Base-by-base conservation (phyloP, 306 rosid species). In the Quercus wislizeni region DNA sequence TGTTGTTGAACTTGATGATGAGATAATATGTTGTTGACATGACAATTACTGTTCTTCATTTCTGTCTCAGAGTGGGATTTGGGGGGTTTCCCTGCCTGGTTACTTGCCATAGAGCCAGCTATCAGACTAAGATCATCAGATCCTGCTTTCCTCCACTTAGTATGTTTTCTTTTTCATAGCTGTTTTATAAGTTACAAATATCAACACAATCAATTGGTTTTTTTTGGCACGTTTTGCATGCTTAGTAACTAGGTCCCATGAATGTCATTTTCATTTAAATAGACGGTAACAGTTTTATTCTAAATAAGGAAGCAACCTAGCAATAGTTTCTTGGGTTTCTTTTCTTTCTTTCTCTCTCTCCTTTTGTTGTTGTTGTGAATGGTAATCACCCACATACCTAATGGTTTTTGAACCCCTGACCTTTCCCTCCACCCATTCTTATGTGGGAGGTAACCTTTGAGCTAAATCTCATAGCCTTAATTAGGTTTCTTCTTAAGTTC, bases 71-170 rank as follows among this genome's bases (percentile, higher is more conserved):
- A 92, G 90, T 95, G 99, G 99, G 97, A 95, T 79, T 89, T 91
- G 71, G 99, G 99, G 15, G 99, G 98, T 75, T 91, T 92, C 80
- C 98, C 98, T 76, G 90, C 90, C 79, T 95, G 99, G 98, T 84
- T 95, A 71, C 87, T 85, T 81, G 81, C 90, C 73, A 83, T 78
- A 81, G 78, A 83, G 71, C 97, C 97, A 70, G 77, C 94, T 79
- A 87, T 87, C 56, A 91, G 59, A 76, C 90, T 83, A 76, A 89
- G 98, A 85, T 92, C 97, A 72, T 92, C 93, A 6, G 93, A 94
- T 83, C 92, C 91, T 76, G 70, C 74, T 82, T 92, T 77, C 92
- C 97, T 94, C 78, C 85, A 73, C 51, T 69, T 83, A 91, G 98
- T 94, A 88, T 80, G 90, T 67, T 74, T 84, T 79, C n/a, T 30